Conservation (phyloP, 1,139 yeast genomes). For the Geotrichum aggregatum region DNA sequence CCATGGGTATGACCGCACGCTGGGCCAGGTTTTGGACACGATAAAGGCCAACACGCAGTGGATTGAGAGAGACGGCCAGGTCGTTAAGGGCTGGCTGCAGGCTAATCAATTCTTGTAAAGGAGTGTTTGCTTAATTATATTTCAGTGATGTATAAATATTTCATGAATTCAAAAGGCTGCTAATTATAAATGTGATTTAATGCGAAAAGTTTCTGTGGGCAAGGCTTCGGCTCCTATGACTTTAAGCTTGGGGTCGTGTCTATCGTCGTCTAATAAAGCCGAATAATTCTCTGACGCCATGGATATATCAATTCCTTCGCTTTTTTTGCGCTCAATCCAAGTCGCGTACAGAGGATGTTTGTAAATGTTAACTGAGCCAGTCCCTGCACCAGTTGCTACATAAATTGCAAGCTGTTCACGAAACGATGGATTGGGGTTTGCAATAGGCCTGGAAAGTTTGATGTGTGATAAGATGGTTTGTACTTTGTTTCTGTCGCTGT, state of each 20-base stretch:
- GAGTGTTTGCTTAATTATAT: too few relatives aligned
- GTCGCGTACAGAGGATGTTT: constrained; percentile 48
- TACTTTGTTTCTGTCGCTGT: constrained; percentile 49
- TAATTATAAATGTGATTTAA: too few relatives aligned
- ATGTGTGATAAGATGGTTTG: constrained; percentile 69
- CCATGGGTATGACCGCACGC: constrained; percentile 39
- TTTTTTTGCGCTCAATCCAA: constrained; percentile 46
- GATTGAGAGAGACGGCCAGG: constrained; percentile 34
- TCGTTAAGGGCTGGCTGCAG: constrained; percentile 37
- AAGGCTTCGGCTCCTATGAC: too few relatives aligned
- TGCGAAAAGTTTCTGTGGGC: too few relatives aligned
- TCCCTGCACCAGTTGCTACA: constrained; percentile 46
- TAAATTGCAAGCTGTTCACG: constrained; percentile 64
- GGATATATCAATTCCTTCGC: constrained; percentile 33
- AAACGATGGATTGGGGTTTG: constrained; percentile 77
- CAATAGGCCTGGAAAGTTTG: constrained; percentile 52
- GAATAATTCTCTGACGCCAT: too few relatives aligned
- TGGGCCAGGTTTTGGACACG: constrained; percentile 36
- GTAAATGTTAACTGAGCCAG: constrained; percentile 27
- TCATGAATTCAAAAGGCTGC: too few relatives aligned
- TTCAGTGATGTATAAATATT: too few relatives aligned
- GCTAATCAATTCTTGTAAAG: constrained; percentile 21
- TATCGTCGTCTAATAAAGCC: too few relatives aligned
- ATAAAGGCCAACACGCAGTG: constrained; percentile 33
- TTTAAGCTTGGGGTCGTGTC: neutral